Conservation (phyloP, 2,329 filamentous ascomycete genomes). For the Trichoderma hamatum region DNA sequence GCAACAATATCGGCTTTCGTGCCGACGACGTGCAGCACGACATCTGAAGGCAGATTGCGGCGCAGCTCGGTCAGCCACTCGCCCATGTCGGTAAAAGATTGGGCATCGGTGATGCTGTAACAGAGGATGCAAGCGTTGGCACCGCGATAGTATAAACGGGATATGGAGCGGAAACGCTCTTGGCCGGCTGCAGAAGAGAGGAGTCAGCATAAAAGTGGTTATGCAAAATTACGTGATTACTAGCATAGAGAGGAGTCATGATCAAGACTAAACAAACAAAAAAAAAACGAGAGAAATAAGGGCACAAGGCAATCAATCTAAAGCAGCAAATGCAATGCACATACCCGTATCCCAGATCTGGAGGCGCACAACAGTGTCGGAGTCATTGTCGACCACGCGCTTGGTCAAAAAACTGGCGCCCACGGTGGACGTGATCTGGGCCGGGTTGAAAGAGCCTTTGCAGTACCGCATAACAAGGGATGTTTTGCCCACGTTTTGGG, state of each 20-base stretch:
- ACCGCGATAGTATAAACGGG: constrained; percentile 92
- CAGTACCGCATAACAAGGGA: constrained; percentile 76
- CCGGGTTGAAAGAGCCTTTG: constrained; percentile 69
- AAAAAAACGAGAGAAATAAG: not conserved
- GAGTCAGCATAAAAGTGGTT: constrained; percentile 1
- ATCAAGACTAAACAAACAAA: not conserved
- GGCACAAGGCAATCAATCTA: constrained; percentile 15
- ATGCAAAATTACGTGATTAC: not conserved
- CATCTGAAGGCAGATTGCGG: constrained; percentile 73
- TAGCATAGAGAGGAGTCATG: not conserved
- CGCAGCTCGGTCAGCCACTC: constrained; percentile 86
- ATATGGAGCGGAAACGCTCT: constrained; percentile 93
- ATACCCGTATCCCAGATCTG: constrained; percentile 93
- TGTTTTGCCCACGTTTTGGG: constrained; percentile 79
- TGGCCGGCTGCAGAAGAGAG: constrained; percentile 66
- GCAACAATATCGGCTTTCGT: constrained; percentile 92
- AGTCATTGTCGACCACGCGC: constrained; percentile 79
- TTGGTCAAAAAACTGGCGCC: constrained; percentile 81
- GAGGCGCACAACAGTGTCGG: constrained; percentile 82
- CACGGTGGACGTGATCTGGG: constrained; percentile 70
- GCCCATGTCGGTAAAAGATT: constrained; percentile 90
- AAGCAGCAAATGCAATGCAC: constrained; percentile 24
- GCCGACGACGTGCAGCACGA: constrained; percentile 92
- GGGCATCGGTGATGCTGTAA: constrained; percentile 87
- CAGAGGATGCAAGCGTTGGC: constrained; percentile 92